Percentiles rank a stretch among this genome's conserved stretches.
Conservation (phyloP, 192 early-diverging fungal species). For the Chytriomyces hyalinus region DNA sequence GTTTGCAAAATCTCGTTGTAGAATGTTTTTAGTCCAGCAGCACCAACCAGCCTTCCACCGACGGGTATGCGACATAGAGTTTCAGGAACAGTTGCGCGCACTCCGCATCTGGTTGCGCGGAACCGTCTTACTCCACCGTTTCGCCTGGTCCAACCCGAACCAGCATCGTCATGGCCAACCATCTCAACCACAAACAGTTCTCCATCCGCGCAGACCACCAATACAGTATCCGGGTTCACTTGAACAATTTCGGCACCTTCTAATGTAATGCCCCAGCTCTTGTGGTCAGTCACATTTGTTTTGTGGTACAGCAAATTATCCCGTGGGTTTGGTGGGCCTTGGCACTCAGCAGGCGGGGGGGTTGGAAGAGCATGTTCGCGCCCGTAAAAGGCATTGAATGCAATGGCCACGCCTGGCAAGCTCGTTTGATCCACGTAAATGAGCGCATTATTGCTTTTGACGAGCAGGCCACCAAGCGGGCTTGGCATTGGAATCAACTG, state of each 20-base stretch:
- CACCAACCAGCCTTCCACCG: slow-evolving; percentile 16
- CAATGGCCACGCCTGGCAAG: slow-evolving; percentile 73
- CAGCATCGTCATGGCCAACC: slow-evolving; percentile 56
- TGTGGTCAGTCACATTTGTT: slow-evolving; percentile 48
- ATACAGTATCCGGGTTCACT: slow-evolving; percentile 72
- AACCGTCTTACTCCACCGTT: slow-evolving; percentile 77
- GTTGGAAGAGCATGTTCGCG: slow-evolving; percentile 46
- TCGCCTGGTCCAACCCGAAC: slow-evolving; percentile 71
- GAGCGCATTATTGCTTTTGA: slow-evolving; percentile 78
- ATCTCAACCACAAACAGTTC: slow-evolving; percentile 75
- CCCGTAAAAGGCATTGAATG: slow-evolving; percentile 76
- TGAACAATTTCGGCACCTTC: slow-evolving; percentile 70
- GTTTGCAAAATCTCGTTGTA: slow-evolving; percentile 26
- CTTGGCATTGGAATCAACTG: slow-evolving; percentile 74
- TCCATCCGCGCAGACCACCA: slow-evolving; percentile 65
- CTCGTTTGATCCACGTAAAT: slow-evolving; percentile 84
- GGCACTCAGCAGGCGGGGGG: slow-evolving; percentile 37
- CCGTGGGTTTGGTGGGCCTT: slow-evolving; percentile 33
- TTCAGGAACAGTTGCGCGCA: slow-evolving; percentile 23
- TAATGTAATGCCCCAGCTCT: slow-evolving; percentile 71
- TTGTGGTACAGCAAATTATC: slow-evolving; percentile 54
- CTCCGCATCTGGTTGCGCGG: slow-evolving; percentile 40
- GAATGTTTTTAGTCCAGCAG: slow-evolving; percentile 12
- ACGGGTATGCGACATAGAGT: slow-evolving; percentile 8
- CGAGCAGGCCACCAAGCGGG: slow-evolving; percentile 85